Conservation (phyloP, 768 basidiomycete genomes). For the Neoboletus magnificus region DNA sequence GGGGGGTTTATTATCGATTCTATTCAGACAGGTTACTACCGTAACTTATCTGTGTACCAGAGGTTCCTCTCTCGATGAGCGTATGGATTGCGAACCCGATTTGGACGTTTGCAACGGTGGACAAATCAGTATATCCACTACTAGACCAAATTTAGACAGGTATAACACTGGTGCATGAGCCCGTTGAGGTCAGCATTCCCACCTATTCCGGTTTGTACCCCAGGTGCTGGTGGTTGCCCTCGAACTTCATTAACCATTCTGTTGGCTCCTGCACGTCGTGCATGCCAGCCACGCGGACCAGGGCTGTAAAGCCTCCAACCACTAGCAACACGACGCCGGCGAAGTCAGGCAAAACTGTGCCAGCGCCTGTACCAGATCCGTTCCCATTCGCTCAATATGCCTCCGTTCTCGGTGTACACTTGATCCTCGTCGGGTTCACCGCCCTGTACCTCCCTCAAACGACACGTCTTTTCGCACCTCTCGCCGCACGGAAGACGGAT, state of each 20-base stretch:
- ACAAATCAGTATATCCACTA: no score
- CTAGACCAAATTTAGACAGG: no score
- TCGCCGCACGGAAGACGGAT: conserved; percentile 39
- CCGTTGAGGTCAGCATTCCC: not conserved
- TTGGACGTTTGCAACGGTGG: no score
- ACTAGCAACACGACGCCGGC: not conserved
- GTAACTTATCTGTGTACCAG: no score
- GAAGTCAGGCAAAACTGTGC: not conserved
- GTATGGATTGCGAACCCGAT: no score
- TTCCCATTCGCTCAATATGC: conserved; percentile 60
- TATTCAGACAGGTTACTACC: no score
- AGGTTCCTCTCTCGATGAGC: no score
- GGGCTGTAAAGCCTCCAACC: not conserved
- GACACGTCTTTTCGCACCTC: conserved; percentile 41
- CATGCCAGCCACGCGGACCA: conserved; percentile 3
- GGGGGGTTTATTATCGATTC: no score
- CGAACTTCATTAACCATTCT: not conserved
- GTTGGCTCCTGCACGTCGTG: not conserved
- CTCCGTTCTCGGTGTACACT: conserved; percentile 65
- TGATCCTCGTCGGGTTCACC: conserved; percentile 60
- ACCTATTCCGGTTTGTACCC: not conserved
- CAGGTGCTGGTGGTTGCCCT: no score
- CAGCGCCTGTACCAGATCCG: conserved; percentile 5
- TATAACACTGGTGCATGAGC: no score
- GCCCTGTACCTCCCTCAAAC: conserved; percentile 71